Conservation (phyloP, 2,329 filamentous ascomycete species). For the Ophioceras dolichostomum region DNA sequence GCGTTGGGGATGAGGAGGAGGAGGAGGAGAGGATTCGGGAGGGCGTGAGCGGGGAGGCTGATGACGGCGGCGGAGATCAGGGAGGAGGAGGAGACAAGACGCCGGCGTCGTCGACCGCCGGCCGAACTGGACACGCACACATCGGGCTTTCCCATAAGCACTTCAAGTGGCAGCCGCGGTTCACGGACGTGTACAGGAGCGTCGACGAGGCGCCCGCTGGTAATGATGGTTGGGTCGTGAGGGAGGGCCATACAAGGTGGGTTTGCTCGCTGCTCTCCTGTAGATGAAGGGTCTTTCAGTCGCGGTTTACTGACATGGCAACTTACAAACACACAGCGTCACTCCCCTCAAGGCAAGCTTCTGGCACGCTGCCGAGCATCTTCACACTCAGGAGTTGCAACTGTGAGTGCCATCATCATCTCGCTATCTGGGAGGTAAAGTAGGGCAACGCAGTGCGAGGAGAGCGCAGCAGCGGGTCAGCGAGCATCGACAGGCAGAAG, state of each 20-base stretch:
- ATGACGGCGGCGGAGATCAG: slow-evolving; percentile 12
- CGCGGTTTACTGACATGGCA: slow-evolving; percentile 2
- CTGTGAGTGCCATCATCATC: slow-evolving; percentile 55
- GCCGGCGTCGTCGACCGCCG: slow-evolving; percentile 30
- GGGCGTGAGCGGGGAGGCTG: slow-evolving; percentile 36
- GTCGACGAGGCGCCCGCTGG: slow-evolving; percentile 70
- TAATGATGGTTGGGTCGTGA: slow-evolving; percentile 88
- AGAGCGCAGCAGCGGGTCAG: too few species aligned
- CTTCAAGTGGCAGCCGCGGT: slow-evolving; percentile 89
- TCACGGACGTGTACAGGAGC: slow-evolving; percentile 76
- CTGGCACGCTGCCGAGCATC: slow-evolving; percentile 56
- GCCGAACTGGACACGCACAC: too few species aligned
- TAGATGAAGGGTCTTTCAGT: too few species aligned
- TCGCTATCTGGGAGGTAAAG: too few species aligned
- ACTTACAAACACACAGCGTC: slow-evolving; percentile 41
- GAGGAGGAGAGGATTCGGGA: slow-evolving; percentile 66
- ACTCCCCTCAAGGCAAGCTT: slow-evolving; percentile 91
- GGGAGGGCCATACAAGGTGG: slow-evolving; percentile 76
- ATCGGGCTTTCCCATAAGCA: slow-evolving; percentile 76
- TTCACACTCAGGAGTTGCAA: slow-evolving; percentile 61
- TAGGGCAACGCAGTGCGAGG: too few species aligned
- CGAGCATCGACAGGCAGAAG: too few species aligned
- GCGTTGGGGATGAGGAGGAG: slow-evolving; percentile 50
- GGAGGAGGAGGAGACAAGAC: not conserved
- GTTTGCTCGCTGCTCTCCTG: slow-evolving; percentile 10